Percentiles rank a stretch among this genome's conserved stretches.
Evolutionary conservation across 2,329 filamentous ascomycete species (phyloP).

Genomic region (Xylaria sp.): DNA sequence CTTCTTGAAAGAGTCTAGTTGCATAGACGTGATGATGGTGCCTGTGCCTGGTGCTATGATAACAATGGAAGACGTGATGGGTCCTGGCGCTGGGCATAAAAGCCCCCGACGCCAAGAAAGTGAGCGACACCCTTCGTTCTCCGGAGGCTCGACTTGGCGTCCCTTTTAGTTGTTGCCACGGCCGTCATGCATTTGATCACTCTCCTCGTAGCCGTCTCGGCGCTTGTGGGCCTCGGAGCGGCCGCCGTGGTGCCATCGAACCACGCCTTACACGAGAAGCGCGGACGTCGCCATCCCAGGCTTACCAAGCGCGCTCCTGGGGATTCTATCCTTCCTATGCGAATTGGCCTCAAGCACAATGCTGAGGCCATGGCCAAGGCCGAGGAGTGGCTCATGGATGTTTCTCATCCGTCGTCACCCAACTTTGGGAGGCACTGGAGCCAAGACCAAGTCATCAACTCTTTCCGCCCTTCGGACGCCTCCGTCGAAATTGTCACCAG

Average conservation of each 20-base stretch:
- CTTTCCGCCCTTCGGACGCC: slow-evolving; percentile 10
- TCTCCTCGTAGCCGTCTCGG: slow-evolving; percentile 9
- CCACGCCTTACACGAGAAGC: slow-evolving; percentile 13
- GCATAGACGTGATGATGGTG: background rate
- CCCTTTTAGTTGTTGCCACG: slow-evolving; percentile 14
- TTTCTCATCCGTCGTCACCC: slow-evolving; percentile 11
- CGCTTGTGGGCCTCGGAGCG: slow-evolving; percentile 7
- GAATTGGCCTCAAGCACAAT: slow-evolving; percentile 16
- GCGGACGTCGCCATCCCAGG: slow-evolving; percentile 13
- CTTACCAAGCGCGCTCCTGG: slow-evolving; percentile 13
- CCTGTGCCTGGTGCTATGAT: background rate
- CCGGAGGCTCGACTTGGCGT: background rate
- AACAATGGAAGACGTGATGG: slow-evolving; percentile 7
- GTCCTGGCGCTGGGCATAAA: slow-evolving; percentile 16
- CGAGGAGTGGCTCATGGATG: slow-evolving; percentile 14
- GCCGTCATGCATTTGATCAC: slow-evolving; percentile 14
- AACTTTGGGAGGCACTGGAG: slow-evolving; percentile 16
- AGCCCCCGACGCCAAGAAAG: slow-evolving; percentile 11
- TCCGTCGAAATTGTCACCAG: slow-evolving; percentile 6
- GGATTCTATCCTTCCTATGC: slow-evolving; percentile 16
- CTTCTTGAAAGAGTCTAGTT: slow-evolving; percentile 13
- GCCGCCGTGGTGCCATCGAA: slow-evolving; percentile 8
- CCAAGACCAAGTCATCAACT: slow-evolving; percentile 5
- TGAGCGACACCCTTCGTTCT: background rate
- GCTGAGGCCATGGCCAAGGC: slow-evolving; percentile 2